These are phyloP conservation scores for Gomphus bonarii DNA, from an alignment of 1,284 basidiomycete species.

Conservation along the genomic window DNA sequence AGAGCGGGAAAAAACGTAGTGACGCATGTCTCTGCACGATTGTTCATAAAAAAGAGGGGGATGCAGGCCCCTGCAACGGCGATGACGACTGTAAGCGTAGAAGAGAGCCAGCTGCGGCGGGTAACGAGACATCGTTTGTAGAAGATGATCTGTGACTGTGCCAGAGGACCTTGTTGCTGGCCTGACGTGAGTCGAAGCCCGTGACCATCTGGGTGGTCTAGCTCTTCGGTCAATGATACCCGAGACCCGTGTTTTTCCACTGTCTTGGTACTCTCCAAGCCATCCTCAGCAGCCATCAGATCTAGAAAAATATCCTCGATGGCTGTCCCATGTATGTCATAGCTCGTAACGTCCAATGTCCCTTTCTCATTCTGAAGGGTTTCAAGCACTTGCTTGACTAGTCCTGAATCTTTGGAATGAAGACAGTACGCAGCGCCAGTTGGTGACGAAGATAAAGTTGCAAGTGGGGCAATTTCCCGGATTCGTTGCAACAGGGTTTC, in stretches of 20 bases:
- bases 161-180: conserved; percentile 37
- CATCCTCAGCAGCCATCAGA: conserved; percentile 45
- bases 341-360: conserved; percentile 33
- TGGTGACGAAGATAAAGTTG: conserved; percentile 32
- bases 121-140: conserved; percentile 60
- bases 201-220: conserved; percentile 15
- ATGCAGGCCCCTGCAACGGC: conserved; percentile 55
- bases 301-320: conserved; percentile 76
- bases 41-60: conserved; percentile 52
- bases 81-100: conserved; percentile 47
- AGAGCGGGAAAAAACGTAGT: conserved; percentile 24
- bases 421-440: conserved; percentile 41
- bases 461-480: conserved; percentile 34
- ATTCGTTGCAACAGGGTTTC: conserved; percentile 21
- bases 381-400: conserved; percentile 46
- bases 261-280: conserved; percentile 14
- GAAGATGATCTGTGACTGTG: conserved; percentile 61
- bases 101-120: conserved; percentile 59
- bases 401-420: conserved; percentile 41
- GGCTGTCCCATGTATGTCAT: conserved; percentile 61
- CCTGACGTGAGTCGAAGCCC: conserved; percentile 34
- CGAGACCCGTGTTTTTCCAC: conserved; percentile 14
- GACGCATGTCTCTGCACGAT: conserved; percentile 40
- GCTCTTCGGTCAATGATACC: background rate
- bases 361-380: conserved; percentile 37